Base-by-base conservation (phyloP, 208 protist species). In the Wallacemonas collosoma region DNA sequence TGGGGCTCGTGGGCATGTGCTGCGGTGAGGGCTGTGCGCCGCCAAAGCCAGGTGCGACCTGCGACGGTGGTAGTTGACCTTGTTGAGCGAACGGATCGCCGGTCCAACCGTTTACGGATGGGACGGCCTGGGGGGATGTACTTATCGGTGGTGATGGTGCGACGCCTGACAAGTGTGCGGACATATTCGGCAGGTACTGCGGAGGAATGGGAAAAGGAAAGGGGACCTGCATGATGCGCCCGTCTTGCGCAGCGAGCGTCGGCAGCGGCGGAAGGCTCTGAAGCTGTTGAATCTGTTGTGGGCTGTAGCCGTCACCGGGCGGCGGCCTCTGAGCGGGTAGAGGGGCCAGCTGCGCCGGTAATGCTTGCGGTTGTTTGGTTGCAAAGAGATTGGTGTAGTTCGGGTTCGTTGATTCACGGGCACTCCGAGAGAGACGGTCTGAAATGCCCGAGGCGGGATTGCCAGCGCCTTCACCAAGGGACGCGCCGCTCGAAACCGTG, bases 131-230 rank as follows among this genome's bases (percentile, higher is more conserved):
- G 5, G 56, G 56, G 5, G 56, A 65, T 9, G 6, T 51, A 3
- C 15, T 3, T 26, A 17, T 8, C 60, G 39, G 15, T 4, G 36
- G 15, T 17, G n/a, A n/a, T n/a, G 60, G 60, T 3, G 36, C 38
- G 2, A 4, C 43, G 4, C n/a, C 4, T 14, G 40, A 9, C 11
- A 65, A 8, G 43, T 65, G 60, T 6, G 40, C 36, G 9, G 60
- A 14, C 60, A 65, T 65, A 41, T 38, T 11, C 11, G 60, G 60
- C 60, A 65, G 54, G 1, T n/a, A 57, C 40, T 41, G 36, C 8
- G 64, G 36, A 41, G 64, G 64, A 5, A 69, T 43, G 11, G 64
- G 64, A 39, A 75, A 74, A 0, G 75, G 71, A 47, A 66, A 83
- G 3, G 68, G 79, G 36, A 62, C 73, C 1, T 60, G 4, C 39